Percentiles rank a stretch among this genome's conserved stretches.
These are phyloP conservation scores for Saccharomyces jurei DNA, from an alignment of 805 yeast species.

Conservation along the genomic window DNA sequence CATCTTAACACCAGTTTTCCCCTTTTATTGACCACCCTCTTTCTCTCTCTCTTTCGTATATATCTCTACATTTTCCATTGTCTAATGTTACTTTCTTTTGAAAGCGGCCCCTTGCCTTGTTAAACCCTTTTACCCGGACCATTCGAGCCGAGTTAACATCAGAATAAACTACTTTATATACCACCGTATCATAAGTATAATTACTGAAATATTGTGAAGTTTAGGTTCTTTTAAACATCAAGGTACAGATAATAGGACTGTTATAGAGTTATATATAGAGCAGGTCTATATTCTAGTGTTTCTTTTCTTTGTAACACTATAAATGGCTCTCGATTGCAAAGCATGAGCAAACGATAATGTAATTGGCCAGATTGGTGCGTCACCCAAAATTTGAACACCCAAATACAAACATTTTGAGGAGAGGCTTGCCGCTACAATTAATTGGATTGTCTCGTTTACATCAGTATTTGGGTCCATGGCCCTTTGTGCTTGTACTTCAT, in stretches of 20 bases:
- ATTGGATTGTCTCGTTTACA: slow-evolving; percentile 37
- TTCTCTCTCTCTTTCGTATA: background rate
- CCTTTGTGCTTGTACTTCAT: slow-evolving; percentile 43
- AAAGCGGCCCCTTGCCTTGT: background rate
- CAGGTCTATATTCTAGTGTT: background rate
- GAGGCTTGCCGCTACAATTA: slow-evolving; percentile 42
- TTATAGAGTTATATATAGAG: background rate
- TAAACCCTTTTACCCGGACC: background rate
- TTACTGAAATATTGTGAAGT: background rate
- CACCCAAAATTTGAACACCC: slow-evolving; percentile 71
- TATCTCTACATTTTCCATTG: background rate
- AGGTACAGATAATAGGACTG: background rate
- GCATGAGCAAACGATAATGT: slow-evolving; percentile 76
- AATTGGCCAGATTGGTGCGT: slow-evolving; percentile 83
- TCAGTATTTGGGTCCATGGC: slow-evolving; percentile 40
- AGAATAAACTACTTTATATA: background rate
- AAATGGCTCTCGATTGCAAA: slow-evolving; percentile 53
- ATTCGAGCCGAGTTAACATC: background rate
- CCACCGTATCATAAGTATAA: background rate
- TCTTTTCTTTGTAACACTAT: slow-evolving; percentile 15
- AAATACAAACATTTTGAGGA: slow-evolving; percentile 53
- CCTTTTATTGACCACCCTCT: background rate
- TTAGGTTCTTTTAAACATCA: background rate
- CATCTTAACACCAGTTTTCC: background rate
- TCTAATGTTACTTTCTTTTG: background rate